phyloP scores from a whole-genome alignment of 306 rosid genomes.

The Ormosia emarginata region DNA sequence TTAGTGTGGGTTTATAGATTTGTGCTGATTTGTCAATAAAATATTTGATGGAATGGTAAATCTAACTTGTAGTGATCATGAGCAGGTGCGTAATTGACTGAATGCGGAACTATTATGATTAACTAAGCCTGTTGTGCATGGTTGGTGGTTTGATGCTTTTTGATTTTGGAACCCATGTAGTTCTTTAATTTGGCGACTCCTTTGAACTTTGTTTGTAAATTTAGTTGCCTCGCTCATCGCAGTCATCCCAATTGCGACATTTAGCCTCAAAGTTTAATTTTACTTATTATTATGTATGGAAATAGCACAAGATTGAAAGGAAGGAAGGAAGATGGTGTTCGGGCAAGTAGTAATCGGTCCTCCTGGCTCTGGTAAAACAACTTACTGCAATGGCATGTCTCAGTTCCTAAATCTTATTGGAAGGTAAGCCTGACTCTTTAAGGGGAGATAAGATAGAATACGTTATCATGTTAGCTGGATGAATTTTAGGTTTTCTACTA shows the following conservation, averaged over 20 bases:
- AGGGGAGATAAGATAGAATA: not conserved
- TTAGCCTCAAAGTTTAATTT: not conserved
- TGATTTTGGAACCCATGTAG: not conserved
- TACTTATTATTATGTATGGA: not conserved
- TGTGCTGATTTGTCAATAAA: not conserved
- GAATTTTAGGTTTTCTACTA: constrained; percentile 11
- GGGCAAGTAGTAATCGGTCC: constrained; percentile 92
- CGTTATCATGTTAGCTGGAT: not conserved
- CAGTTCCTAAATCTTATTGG: constrained; percentile 88
- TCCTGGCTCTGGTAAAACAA: constrained; percentile 99
- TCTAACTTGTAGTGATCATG: too few species aligned
- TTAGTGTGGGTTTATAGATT: not conserved
- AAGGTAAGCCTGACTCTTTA: constrained; percentile 44
- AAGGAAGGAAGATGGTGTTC: constrained; percentile 33
- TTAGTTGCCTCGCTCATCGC: not conserved
- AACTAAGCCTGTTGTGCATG: not conserved
- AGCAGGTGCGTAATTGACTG: not conserved
- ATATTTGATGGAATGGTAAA: not conserved
- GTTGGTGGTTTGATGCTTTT: not conserved
- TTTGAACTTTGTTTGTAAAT: not conserved
- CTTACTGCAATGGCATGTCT: constrained; percentile 99
- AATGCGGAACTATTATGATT: not conserved
- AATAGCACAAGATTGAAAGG: not conserved
- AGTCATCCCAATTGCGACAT: not conserved
- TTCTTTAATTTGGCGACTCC: not conserved